Conservation (phyloP, 768 basidiomycete genomes). For the Pleurotus djamor region DNA sequence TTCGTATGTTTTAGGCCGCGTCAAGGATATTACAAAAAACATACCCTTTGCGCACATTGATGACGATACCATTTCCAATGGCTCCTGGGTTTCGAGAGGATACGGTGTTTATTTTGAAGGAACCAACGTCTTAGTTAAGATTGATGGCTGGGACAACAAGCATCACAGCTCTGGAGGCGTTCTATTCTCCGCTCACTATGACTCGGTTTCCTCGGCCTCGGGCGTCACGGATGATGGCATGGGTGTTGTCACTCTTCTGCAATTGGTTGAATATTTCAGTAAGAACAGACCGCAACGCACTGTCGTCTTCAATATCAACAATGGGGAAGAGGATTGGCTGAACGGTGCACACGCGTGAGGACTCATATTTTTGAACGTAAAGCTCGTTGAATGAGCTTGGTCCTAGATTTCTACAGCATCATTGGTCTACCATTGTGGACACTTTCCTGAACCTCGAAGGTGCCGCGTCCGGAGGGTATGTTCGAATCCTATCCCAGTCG, state of each 20-base stretch:
- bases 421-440: slow-evolving; percentile 65
- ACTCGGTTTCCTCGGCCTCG: slow-evolving; percentile 73
- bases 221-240: slow-evolving; percentile 83
- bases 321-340: slow-evolving; percentile 79
- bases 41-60: slow-evolving; percentile 47
- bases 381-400: background rate
- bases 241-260: slow-evolving; percentile 63
- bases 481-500: background rate
- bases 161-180: slow-evolving; percentile 39
- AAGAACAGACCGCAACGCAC: slow-evolving; percentile 52
- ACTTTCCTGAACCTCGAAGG: slow-evolving; percentile 84
- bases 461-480: slow-evolving; percentile 74
- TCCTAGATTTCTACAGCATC: slow-evolving; percentile 65
- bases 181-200: slow-evolving; percentile 80
- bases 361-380: slow-evolving; percentile 4
- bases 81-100: slow-evolving; percentile 30
- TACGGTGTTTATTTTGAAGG: slow-evolving; percentile 46
- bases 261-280: slow-evolving; percentile 57
- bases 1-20: slow-evolving; percentile 52
- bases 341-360: slow-evolving; percentile 67
- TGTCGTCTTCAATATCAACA: slow-evolving; percentile 82
- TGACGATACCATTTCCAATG: slow-evolving; percentile 48
- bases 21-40: slow-evolving; percentile 41
- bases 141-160: slow-evolving; percentile 31
- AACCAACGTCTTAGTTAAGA: slow-evolving; percentile 46